Conservation (phyloP, 306 rosid genomes). For the Cucumis hystrix region DNA sequence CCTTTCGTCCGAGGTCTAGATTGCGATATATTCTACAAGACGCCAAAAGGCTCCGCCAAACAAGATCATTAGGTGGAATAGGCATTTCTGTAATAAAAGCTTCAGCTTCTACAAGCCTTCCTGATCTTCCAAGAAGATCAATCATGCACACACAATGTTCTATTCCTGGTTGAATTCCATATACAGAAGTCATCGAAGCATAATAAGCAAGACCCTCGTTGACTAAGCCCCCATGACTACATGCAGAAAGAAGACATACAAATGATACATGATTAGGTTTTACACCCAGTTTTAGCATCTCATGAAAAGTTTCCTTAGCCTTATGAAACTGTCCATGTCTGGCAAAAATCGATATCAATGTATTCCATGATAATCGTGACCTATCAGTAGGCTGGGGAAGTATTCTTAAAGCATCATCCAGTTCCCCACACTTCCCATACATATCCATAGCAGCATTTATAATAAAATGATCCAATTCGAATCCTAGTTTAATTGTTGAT, state of each 20-base stretch:
- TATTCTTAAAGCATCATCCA: slow-evolving; percentile 53
- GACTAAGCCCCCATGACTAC: slow-evolving; percentile 84
- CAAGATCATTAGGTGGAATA: slow-evolving; percentile 51
- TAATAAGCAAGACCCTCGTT: slow-evolving; percentile 79
- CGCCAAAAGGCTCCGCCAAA: slow-evolving; percentile 82
- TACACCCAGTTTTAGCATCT: slow-evolving; percentile 51
- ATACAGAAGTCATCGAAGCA: slow-evolving; percentile 46
- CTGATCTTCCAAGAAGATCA: slow-evolving; percentile 93
- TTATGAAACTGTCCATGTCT: slow-evolving; percentile 59
- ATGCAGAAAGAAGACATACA: slow-evolving; percentile 83
- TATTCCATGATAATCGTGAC: slow-evolving; percentile 76
- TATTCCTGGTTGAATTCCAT: slow-evolving; percentile 41
- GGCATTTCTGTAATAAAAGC: slow-evolving; percentile 48
- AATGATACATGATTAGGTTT: slow-evolving; percentile 85
- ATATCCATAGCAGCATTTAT: slow-evolving; percentile 79
- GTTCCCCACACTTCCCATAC: slow-evolving; percentile 91
- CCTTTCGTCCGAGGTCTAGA: slow-evolving; percentile 59
- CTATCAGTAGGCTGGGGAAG: slow-evolving; percentile 41
- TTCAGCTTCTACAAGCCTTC: slow-evolving; percentile 77
- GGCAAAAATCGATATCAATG: slow-evolving; percentile 68
- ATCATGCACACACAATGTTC: slow-evolving; percentile 84
- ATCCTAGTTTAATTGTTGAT: slow-evolving; percentile 55
- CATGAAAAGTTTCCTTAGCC: slow-evolving; percentile 61
- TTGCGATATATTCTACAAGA: slow-evolving; percentile 73
- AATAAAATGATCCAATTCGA: slow-evolving; percentile 53